Base-by-base conservation (phyloP, 192 early-diverging fungal genomes). In the Gryganskiella cystojenkinii region DNA sequence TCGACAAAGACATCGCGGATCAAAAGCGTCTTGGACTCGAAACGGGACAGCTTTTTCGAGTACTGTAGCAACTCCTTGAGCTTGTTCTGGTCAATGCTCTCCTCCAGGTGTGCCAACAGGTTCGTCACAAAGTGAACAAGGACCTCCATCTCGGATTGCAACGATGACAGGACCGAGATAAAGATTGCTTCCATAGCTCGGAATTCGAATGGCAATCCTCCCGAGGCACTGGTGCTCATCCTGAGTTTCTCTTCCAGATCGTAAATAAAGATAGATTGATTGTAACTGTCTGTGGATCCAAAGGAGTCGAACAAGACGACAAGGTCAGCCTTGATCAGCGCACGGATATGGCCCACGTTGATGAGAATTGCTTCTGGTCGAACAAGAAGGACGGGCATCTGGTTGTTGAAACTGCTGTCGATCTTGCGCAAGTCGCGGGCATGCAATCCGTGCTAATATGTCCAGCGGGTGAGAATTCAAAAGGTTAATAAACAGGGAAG, bases 371-470 rank as follows among this genome's bases (percentile, higher is more conserved):
- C 91, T 43, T 92, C 88, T 1, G 88, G 79, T 11, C 95, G 91
- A 25, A 96, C 94, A 28, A 97, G 82, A 24, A 97, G 89, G 11
- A 90, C 91, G 3, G 95, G 92, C 69, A 89, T 86, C 67, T 94
- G 91, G 67, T 96, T 91, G 57, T 91, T 84, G 59, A 87, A 89
- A 35, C 84, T 84, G 68, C 90, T 91, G 61, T 92, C 89, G 45
- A 96, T 88, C 71, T 92, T 95, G 64, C 94, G 87, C 82, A 97
- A 70, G 78, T 97, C 95, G 47, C 95, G 92, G 22, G 94, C 92
- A 81, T 92, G 88, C 54, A 97, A 64, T 1, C 87, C 86, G 67
- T 94, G 92, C 74, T 78, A 52, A 45, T 25, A n/a, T 33, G 46
- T 20, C 31, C 7, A 49, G 45, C 9, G 27, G 28, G 24, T 33